These are phyloP conservation scores for Citrullus colocynthis DNA, from an alignment of 306 rosid genomes.

Conservation along the genomic window DNA sequence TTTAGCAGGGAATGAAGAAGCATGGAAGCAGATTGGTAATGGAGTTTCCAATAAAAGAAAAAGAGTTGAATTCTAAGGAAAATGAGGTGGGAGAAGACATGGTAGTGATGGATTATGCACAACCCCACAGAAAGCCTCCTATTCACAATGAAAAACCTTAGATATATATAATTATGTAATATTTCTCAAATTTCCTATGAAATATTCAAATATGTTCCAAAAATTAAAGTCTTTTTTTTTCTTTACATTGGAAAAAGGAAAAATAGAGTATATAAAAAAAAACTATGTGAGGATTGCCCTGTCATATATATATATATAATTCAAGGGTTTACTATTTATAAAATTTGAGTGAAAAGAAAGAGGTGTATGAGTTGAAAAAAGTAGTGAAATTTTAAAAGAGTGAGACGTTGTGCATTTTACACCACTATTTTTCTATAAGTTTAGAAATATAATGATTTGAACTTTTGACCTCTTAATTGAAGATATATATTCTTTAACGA, in stretches of 20 bases:
- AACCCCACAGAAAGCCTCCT: conserved; percentile 78
- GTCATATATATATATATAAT: neutral
- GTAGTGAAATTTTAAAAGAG: neutral
- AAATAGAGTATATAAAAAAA: neutral
- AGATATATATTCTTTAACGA: too few relatives aligned
- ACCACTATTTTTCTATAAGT: too few relatives aligned
- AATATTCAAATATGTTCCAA: neutral
- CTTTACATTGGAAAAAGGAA: neutral
- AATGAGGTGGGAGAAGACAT: conserved; percentile 33
- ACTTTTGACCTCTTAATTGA: too few relatives aligned
- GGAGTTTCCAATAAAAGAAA: conserved; percentile 22
- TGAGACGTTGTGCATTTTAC: neutral
- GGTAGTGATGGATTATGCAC: conserved; percentile 60
- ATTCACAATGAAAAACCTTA: conserved; percentile 68
- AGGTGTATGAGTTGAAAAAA: neutral
- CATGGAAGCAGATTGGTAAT: conserved; percentile 2
- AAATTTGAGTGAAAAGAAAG: neutral
- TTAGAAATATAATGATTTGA: too few relatives aligned
- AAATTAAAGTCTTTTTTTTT: neutral
- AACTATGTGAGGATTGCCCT: neutral
- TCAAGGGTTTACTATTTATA: neutral
- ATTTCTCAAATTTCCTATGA: neutral
- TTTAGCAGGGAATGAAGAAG: conserved; percentile 5
- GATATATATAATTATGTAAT: neutral
- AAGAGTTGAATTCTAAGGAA: conserved; percentile 23